Base-by-base conservation (phyloP, 352 stramenopile species). In the Phytophthora chlamydospora region DNA sequence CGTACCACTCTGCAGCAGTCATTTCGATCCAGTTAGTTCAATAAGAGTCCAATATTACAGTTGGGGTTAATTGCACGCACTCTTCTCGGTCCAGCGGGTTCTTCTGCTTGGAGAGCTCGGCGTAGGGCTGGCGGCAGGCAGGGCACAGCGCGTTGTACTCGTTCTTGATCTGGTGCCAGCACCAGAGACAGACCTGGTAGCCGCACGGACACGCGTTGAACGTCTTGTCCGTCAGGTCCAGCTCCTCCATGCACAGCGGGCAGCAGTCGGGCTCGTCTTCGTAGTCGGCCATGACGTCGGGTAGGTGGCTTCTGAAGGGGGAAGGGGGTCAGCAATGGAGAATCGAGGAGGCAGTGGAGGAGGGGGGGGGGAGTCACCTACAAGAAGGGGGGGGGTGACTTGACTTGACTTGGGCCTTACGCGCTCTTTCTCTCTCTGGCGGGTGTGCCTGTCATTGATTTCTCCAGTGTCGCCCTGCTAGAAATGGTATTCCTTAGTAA, bases 151-250 rank as follows among this genome's bases (percentile, higher is more conserved):
- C 94, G 41, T 98, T 99, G 85, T 99, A 97, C 62, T 98, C 97
- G 73, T 99, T 98, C 80, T 98, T 98, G 72, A 99, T 99, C 60
- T 98, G 93, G 58, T 99, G 96, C 97, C 97, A 99, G 80, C 98
- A 99, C 97, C 97, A 99, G 70, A 99, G 98, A 88, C 98, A 99
- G 11, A 99, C 94, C 87, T 99, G 95, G 76, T 99, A 99, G 39
- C 97, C 97, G 72, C 97, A 99, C 70, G 97, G 97, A 85, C 97
- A 99, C 4, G 97, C 97, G 76, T 98, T 97, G 73, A 99, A 99
- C 66, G 97, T 97, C 75, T 97, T 91, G 88, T 99, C 97, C 49
- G 96, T 98, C 19, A 99, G 81, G 79, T 99, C 97, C 58, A 99
- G 86, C 58, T 98, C 95, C 80, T 99, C 97, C 83, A 98, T 99